phyloP scores from a whole-genome alignment of 2,329 filamentous ascomycete genomes.

The Cordyceps farinosa region DNA sequence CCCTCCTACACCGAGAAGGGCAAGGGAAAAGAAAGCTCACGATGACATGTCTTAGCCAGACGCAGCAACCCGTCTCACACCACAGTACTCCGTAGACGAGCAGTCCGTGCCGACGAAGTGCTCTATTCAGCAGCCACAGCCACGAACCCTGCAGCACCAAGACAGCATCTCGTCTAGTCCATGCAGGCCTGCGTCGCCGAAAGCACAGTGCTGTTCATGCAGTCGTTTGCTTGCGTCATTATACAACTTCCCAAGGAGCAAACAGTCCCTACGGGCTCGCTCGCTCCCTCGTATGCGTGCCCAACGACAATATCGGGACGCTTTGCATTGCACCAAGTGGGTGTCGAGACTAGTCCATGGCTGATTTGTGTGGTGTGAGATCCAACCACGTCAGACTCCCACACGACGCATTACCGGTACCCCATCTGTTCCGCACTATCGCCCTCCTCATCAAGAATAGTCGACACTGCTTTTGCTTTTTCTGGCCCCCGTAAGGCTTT shows the following conservation, averaged over 20 bases:
- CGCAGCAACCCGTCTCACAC: background rate
- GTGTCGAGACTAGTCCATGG: conserved; percentile 1
- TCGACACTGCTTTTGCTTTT: background rate
- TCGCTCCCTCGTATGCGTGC: conserved; percentile 3
- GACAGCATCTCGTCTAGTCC: background rate
- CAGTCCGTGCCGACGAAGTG: background rate
- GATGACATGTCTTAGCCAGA: conserved; percentile 1
- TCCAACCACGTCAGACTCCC: conserved; percentile 16
- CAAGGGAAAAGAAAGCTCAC: background rate
- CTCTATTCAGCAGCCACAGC: background rate
- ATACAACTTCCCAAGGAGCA: background rate
- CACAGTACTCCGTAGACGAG: background rate
- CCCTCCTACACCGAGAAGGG: conserved; percentile 8
- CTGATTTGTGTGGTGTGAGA: conserved; percentile 11
- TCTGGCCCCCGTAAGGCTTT: conserved; percentile 2
- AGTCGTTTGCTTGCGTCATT: background rate
- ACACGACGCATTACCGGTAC: background rate
- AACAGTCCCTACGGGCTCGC: background rate
- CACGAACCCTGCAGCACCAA: background rate
- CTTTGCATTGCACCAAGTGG: conserved; percentile 1
- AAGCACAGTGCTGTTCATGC: conserved; percentile 1
- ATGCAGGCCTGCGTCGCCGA: background rate
- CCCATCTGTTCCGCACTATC: background rate
- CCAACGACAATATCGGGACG: conserved; percentile 11
- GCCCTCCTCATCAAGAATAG: background rate